These are phyloP conservation scores for Bipolaris victoriae DNA, from an alignment of 2,329 filamentous ascomycete species.

Conservation along the genomic window DNA sequence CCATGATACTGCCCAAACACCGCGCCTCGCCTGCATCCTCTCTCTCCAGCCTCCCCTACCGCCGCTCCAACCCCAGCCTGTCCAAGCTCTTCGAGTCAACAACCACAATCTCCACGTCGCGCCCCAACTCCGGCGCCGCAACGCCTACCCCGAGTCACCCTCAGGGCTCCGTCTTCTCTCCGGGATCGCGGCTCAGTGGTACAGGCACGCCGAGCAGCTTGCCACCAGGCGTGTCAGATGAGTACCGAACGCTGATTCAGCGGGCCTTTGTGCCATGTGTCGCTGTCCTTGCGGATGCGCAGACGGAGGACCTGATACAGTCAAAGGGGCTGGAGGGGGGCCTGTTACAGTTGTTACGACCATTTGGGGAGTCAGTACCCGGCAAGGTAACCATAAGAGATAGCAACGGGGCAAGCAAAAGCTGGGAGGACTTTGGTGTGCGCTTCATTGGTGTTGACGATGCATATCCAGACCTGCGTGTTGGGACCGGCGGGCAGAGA, in stretches of 20 bases:
- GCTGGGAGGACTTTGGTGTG: constrained; percentile 88
- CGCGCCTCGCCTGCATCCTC: constrained; percentile 64
- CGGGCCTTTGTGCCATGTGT: constrained; percentile 89
- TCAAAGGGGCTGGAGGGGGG: constrained; percentile 86
- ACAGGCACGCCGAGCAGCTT: constrained; percentile 48
- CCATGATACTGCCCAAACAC: constrained; percentile 66
- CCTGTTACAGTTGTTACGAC: constrained; percentile 82
- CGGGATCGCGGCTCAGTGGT: constrained; percentile 46
- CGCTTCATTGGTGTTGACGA: constrained; percentile 78
- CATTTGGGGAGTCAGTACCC: constrained; percentile 86
- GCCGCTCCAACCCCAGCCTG: constrained; percentile 59
- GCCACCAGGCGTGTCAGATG: constrained; percentile 56
- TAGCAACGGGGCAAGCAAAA: constrained; percentile 81
- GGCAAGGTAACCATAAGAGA: constrained; percentile 91
- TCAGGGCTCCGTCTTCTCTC: constrained; percentile 54
- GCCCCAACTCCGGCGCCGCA: constrained; percentile 51
- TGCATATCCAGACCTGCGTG: constrained; percentile 51
- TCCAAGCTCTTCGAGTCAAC: constrained; percentile 61
- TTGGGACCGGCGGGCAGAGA: constrained; percentile 32
- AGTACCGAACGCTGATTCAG: constrained; percentile 71
- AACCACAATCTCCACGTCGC: constrained; percentile 51
- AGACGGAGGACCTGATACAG: constrained; percentile 79
- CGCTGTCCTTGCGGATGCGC: constrained; percentile 82
- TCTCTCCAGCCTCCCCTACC: constrained; percentile 62
- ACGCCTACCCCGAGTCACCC: constrained; percentile 49